Base-by-base conservation (phyloP, 202 grass and related monocot genomes). In the Schoenoplectus tabernaemontani region DNA sequence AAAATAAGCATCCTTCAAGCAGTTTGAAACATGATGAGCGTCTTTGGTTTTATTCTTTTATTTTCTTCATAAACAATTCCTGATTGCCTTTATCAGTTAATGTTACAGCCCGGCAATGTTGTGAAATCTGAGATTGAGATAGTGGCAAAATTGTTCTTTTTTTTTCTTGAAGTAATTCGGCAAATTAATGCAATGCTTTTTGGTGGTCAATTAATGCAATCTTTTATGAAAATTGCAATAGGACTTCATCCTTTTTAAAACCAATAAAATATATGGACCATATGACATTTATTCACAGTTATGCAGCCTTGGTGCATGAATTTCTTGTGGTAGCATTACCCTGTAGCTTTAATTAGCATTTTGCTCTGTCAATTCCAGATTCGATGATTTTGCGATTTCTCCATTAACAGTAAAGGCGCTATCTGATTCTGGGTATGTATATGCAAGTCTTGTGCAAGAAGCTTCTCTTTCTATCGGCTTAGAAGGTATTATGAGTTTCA, bases 361-460 rank as follows among this genome's bases (percentile, higher is more conserved):
- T 7, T 39, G 8, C 32, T 44, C 4, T 22, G n/a, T 78, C 76
- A 51, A 82, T 80, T 85, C 79, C 84, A 97, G 95, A 87, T 97
- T 97, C 78, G 86, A 93, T 68, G 87, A 97, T 22, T 94, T 76
- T 86, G 86, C 84, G 61, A 86, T 97, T 81, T 97, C 95, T 63
- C 78, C 84, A n/a, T 57, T 94, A 76, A 98, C 89, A 36, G 83
- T 94, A 57, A 92, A 90, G 84, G 91, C 91, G 53, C 95, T 98
- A 77, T 81, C 65, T 71, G 83, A 94, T 87, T 91, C 89, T 86
- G 89, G 95, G 84, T 94, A 94, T 60, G 4, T 92, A 78, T 84
- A 92, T 19, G 88, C 90, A 77, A 98, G 89, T 82, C 68, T 90
- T 68, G 91, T 94, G 51, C 91, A 94, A 87, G 95, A 94, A n/a